Conservation (phyloP, 2,329 filamentous ascomycete species). For the Monosporascus sp. region DNA sequence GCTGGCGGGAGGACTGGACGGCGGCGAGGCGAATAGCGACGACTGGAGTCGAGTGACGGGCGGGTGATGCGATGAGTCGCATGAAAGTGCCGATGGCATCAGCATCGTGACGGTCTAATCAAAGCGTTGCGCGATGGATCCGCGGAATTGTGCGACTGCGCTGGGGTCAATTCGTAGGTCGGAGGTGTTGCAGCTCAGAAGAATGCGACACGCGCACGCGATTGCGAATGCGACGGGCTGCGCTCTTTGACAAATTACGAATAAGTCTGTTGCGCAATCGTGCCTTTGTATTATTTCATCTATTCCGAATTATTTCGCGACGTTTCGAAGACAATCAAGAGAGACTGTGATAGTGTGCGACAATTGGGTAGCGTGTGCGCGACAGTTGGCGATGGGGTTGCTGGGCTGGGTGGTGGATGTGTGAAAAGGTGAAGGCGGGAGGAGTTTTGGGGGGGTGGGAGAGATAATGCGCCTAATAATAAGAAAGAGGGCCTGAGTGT, state of each 20-base stretch:
- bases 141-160: conserved; percentile 2
- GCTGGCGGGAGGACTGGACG: conserved; percentile 48
- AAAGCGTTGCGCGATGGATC: not conserved
- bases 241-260: not conserved
- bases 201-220: conserved; percentile 6
- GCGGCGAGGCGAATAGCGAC: conserved; percentile 52
- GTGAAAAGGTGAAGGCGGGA: conserved; percentile 17
- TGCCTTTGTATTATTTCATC: not conserved
- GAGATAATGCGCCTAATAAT: conserved; percentile 26
- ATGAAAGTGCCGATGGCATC: conserved; percentile 52
- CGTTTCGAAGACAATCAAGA: conserved; percentile 3
- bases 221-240: not conserved
- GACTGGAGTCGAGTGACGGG: conserved; percentile 39
- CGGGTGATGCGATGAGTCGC: conserved; percentile 48
- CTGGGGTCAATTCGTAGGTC: not conserved
- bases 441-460: conserved; percentile 15
- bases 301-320: not conserved
- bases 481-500: conserved; percentile 10
- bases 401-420: conserved; percentile 10
- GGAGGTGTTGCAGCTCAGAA: conserved; percentile 1
- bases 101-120: conserved; percentile 40
- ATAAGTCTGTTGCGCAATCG: conserved; percentile 1
- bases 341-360: not conserved
- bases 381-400: not conserved
- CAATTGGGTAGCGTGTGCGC: not conserved